Conservation (phyloP, 1,284 basidiomycete species). For the Pseudozyma sp. region DNA sequence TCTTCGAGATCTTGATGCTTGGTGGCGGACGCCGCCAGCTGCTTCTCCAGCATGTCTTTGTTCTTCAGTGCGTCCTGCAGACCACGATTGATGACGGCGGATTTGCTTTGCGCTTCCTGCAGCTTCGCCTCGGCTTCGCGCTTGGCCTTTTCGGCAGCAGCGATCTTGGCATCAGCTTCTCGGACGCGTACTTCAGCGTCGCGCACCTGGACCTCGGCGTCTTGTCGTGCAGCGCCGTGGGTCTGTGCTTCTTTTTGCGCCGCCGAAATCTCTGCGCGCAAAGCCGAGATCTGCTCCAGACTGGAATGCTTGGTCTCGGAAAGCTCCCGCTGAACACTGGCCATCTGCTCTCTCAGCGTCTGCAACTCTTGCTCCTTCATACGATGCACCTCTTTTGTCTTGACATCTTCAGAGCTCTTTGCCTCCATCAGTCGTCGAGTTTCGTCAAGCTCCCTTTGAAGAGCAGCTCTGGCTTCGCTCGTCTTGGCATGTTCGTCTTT, state of each 20-base stretch:
- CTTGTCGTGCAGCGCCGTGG: constrained; percentile 31
- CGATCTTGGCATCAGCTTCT: constrained; percentile 73
- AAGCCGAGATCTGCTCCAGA: constrained; percentile 60
- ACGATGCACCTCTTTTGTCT: constrained; percentile 84
- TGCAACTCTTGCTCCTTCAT: constrained; percentile 86
- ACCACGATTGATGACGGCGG: constrained; percentile 48
- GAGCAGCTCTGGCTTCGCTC: constrained; percentile 73
- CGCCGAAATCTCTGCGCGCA: constrained; percentile 69
- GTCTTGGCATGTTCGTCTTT: constrained; percentile 76
- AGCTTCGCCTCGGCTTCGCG: constrained; percentile 81
- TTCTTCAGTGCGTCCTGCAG: constrained; percentile 42
- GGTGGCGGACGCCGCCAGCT: constrained; percentile 76
- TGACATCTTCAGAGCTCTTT: constrained; percentile 86
- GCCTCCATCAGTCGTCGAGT: constrained; percentile 79
- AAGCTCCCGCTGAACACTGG: constrained; percentile 64
- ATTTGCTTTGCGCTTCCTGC: constrained; percentile 76
- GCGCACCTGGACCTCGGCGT: constrained; percentile 30
- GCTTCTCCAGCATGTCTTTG: constrained; percentile 75
- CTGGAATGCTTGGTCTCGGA: constrained; percentile 64
- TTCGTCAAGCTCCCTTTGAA: constrained; percentile 87
- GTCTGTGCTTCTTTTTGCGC: constrained; percentile 57
- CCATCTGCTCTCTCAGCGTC: constrained; percentile 78
- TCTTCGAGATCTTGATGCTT: constrained; percentile 63
- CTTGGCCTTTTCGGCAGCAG: constrained; percentile 79
- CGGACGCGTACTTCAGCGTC: constrained; percentile 34